Base-by-base conservation (phyloP, 768 basidiomycete species). In the Podaxis sp. region DNA sequence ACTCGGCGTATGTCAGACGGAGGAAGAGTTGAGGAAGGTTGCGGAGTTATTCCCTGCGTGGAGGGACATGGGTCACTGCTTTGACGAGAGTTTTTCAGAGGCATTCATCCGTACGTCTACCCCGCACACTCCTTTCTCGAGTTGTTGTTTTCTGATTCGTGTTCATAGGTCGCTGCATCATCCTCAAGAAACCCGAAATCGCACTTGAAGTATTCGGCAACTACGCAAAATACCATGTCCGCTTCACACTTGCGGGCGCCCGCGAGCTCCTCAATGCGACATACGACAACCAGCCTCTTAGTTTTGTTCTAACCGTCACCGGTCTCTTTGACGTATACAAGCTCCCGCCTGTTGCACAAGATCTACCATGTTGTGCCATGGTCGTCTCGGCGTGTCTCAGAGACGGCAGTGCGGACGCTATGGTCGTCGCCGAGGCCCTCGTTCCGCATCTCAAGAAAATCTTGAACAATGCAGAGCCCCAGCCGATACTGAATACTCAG, bases 171-270 rank as follows among this genome's bases (percentile, higher is more conserved):
- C 88, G 89, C 8, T 90, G 87, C 59, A 77, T 82, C 63, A 80
- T 87, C 67, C 79, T 89, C 1, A 69, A 73, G 13, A 84, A 84
- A 61, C 84, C 85, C 2, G 67, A 74, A 26, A 79, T 89, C 42
- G 87, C 87, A 2, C 74, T 91, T 12, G 74, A 81, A 38, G 82
- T 88, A 22, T 87, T 88, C 68, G 82, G 84, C 22, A 75, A 90
- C 68, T 87, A 81, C 61, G 76, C 85, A 13, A 86, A 85, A 69
- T 88, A 89, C 70, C 81, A 83, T 55, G 66, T 90, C 17, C 70
- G 75, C 22, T 77, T 90, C 13, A 81, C 83, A 2, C 73, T 83
- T 9, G 65, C 75, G 0, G 84, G 81, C 1, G 88, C 81, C 0
- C 87, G 82, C 3, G 80, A 78, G 46, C 81, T 90, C 51, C 70